Conservation (phyloP, 306 rosid species). For the cucumber (Cucumis sativus) region DNA sequence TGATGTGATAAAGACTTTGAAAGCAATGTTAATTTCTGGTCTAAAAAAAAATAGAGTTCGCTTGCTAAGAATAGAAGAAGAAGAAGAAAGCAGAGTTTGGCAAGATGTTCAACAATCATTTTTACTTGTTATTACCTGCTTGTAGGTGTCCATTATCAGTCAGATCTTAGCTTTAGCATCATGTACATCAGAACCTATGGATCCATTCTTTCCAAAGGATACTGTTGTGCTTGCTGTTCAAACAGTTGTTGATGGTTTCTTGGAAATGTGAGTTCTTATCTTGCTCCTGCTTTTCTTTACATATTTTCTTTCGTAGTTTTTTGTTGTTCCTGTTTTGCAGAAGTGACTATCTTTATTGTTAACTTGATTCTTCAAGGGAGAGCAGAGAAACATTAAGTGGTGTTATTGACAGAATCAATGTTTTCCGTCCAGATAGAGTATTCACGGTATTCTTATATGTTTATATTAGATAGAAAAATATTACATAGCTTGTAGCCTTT, state of each 20-base stretch:
- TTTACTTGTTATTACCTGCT: conserved; percentile 11
- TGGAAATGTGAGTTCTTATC: conserved; percentile 45
- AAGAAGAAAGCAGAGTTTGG: neutral
- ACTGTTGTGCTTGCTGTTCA: conserved; percentile 39
- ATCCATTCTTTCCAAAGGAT: conserved; percentile 63
- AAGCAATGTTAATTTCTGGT: neutral
- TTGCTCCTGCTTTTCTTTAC: neutral
- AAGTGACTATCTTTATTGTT: conserved; percentile 10
- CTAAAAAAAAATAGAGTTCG: neutral
- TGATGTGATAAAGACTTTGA: neutral
- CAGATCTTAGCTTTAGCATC: conserved; percentile 64
- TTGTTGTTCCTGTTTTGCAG: conserved; percentile 5
- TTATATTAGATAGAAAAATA: neutral
- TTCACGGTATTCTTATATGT: conserved; percentile 45
- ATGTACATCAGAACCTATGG: conserved; percentile 45
- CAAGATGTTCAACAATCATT: neutral
- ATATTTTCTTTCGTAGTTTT: neutral
- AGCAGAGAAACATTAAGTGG: conserved; percentile 28
- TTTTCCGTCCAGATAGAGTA: conserved; percentile 83
- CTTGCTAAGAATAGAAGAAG: no score
- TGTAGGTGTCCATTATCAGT: conserved; percentile 76
- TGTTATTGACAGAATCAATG: conserved; percentile 68
- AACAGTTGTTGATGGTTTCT: conserved; percentile 83
- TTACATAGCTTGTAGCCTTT: neutral
- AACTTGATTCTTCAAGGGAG: conserved; percentile 39